phyloP scores from a whole-genome alignment of 176 grass and related monocot genomes.

The Hsuehochloa calcarea region DNA sequence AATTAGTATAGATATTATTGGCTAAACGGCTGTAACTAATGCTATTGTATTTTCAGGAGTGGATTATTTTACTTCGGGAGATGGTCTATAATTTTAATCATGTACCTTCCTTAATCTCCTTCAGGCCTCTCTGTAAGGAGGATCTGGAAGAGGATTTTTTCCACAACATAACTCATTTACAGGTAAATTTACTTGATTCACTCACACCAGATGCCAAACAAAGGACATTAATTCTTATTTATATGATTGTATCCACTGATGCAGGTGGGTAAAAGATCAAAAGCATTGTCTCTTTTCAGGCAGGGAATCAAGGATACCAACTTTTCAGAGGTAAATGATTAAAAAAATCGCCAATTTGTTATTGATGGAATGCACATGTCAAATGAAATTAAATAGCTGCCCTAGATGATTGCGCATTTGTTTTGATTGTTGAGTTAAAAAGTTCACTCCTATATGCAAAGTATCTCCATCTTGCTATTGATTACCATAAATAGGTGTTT shows the following conservation, averaged over 20 bases:
- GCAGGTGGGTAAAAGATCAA: conserved; percentile 85
- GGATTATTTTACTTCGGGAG: conserved; percentile 79
- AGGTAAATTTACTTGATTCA: conserved; percentile 61
- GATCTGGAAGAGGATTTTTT: conserved; percentile 96
- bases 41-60: conserved; percentile 61
- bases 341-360: background rate
- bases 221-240: conserved; percentile 20
- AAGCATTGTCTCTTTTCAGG: conserved; percentile 80
- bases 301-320: conserved; percentile 49
- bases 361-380: background rate
- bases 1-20: background rate
- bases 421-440: conserved; percentile 10
- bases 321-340: conserved; percentile 77
- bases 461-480: background rate
- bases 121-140: conserved; percentile 69
- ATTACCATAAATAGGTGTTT: conserved; percentile 21
- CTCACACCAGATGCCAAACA: background rate
- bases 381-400: background rate
- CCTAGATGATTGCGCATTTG: background rate
- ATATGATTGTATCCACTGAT: conserved; percentile 31
- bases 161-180: conserved; percentile 87
- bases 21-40: conserved; percentile 22
- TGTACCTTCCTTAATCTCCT: conserved; percentile 65
- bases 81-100: conserved; percentile 74
- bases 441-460: background rate